Conservation (phyloP, 2,329 filamentous ascomycete species). For the Colletotrichum phormii region DNA sequence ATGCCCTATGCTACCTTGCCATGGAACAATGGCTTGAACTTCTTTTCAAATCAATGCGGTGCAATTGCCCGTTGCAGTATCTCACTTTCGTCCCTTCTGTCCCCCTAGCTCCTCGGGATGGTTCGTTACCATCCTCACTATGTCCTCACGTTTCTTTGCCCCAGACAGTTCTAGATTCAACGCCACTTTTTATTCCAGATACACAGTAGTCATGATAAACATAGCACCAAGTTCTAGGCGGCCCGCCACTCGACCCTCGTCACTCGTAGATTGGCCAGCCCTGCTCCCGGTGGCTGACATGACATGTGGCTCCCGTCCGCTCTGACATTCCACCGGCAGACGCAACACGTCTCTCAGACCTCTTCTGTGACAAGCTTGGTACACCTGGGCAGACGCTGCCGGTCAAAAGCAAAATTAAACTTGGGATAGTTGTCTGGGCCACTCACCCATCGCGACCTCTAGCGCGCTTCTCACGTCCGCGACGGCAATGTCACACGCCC, state of each 20-base stretch:
- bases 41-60: not conserved
- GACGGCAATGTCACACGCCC: not conserved
- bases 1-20: not conserved
- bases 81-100: constrained; percentile 9
- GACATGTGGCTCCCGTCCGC: constrained; percentile 11
- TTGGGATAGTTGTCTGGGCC: constrained; percentile 13
- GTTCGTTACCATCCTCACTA: not conserved
- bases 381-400: constrained; percentile 14
- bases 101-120: not conserved
- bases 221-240: not conserved
- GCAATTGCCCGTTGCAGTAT: constrained; percentile 1
- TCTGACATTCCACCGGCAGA: constrained; percentile 10
- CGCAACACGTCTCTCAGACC: constrained; percentile 5
- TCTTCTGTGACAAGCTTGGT: constrained; percentile 32
- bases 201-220: no score
- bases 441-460: constrained; percentile 3
- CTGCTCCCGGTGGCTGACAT: constrained; percentile 1
- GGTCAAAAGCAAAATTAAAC: constrained; percentile 9
- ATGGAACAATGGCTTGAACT: constrained; percentile 1
- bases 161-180: not conserved
- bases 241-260: not conserved
- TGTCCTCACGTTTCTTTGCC: not conserved
- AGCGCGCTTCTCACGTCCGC: not conserved
- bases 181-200: not conserved
- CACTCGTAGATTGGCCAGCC: not conserved